Conservation (phyloP, 2,329 filamentous ascomycete species). For the Trichocomaceae sp. region DNA sequence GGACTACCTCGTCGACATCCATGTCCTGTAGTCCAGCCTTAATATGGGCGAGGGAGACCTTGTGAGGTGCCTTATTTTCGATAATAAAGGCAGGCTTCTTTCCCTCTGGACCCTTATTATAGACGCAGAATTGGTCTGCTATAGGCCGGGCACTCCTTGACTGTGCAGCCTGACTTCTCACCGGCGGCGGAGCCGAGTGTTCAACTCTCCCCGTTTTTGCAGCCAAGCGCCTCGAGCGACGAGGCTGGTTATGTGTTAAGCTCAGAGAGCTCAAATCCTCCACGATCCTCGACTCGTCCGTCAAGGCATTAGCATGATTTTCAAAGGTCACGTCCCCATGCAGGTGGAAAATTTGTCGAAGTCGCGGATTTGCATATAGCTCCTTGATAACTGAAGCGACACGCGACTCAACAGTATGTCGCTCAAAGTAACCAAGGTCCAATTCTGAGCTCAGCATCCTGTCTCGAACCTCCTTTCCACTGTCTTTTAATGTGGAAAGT, state of each 20-base stretch:
- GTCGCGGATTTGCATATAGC: background rate
- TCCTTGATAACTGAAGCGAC: background rate
- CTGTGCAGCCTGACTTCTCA: constrained; percentile 11
- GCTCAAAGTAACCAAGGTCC: constrained; percentile 17
- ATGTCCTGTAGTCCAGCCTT: constrained; percentile 38
- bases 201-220: background rate
- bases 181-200: background rate
- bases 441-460: constrained; percentile 16
- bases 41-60: constrained; percentile 40
- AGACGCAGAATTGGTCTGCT: constrained; percentile 29
- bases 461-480: constrained; percentile 12
- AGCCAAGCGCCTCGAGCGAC: constrained; percentile 13
- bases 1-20: constrained; percentile 37
- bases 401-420: background rate
- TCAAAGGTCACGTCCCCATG: background rate
- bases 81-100: constrained; percentile 25
- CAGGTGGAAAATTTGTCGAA: background rate
- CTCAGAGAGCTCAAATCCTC: constrained; percentile 11
- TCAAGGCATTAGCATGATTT: constrained; percentile 14
- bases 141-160: too few relatives aligned
- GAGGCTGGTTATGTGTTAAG: constrained; percentile 7
- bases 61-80: constrained; percentile 46
- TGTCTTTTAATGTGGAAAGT: constrained; percentile 15
- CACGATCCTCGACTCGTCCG: constrained; percentile 11
- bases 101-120: constrained; percentile 2